Base-by-base conservation (phyloP, 2,329 filamentous ascomycete genomes). In the Coniella vitis region DNA sequence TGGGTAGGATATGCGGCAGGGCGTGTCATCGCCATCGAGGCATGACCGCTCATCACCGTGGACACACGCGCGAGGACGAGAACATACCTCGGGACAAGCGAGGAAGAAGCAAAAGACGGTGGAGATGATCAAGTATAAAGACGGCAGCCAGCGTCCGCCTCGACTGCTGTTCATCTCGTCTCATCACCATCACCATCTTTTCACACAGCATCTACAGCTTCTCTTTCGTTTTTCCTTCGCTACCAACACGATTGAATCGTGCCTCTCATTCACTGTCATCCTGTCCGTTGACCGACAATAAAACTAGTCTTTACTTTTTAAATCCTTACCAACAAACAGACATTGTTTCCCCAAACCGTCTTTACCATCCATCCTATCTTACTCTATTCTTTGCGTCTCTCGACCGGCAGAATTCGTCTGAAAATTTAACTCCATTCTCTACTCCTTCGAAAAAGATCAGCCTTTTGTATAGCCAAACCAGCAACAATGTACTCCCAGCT, bases 401-500 rank as follows among this genome's bases (percentile, higher is more conserved):
- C n/a, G n/a, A n/a, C n/a, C n/a, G n/a, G n/a, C n/a, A n/a, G n/a
- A n/a, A n/a, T n/a, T n/a, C 3, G 13, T 40, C 14, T 29, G 17
- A 34, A 36, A 32, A 22, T 20, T 2, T 12, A 29, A 4, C 13
- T n/a, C 25, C 14, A 19, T 16, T 25, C 12, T 7, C 14, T 20
- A 38, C n/a, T 39, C 16, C 22, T 8, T 25, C 9, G 14, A 40
- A 7, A n/a, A 31, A 22, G 19, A 9, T 21, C 19, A 39, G 17
- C 36, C 20, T 21, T 8, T n/a, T n/a, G n/a, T n/a, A 20, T n/a
- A 17, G 21, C 13, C 37, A 17, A 22, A 14, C 29, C 35, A 9
- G 10, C 40, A 64, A 64, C 47, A 63, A 55, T 55, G 54, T 45
- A 52, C 36, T 39, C 47, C 34, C 48, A 47, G 37, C 42, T 53